These are phyloP conservation scores for Diplodia seriata DNA, from an alignment of 2,329 filamentous ascomycete genomes.

Conservation along the genomic window DNA sequence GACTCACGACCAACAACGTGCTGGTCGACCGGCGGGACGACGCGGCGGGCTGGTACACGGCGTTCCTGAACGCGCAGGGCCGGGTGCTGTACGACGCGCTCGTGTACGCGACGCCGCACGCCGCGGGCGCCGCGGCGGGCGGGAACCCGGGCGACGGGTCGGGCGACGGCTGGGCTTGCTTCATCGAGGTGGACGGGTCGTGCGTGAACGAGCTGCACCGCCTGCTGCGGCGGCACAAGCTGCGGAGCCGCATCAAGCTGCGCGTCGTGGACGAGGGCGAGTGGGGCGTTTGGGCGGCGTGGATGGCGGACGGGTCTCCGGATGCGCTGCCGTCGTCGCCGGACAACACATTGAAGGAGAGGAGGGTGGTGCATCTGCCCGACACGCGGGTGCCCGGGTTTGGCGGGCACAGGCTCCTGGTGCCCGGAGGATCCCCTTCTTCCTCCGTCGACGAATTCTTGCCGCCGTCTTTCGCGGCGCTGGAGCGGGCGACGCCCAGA, in stretches of 20 bases:
- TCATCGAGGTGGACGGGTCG: constrained; percentile 81
- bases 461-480: background rate
- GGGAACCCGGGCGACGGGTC: no score
- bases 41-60: constrained; percentile 63
- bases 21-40: background rate
- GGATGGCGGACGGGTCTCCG: constrained; percentile 43
- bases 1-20: constrained; percentile 79
- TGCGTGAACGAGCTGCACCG: constrained; percentile 68
- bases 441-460: background rate
- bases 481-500: background rate
- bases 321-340: no score
- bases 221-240: constrained; percentile 81
- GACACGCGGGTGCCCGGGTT: constrained; percentile 16
- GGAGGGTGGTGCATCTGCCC: background rate
- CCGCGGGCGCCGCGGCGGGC: constrained; percentile 32
- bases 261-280: constrained; percentile 70
- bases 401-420: constrained; percentile 39
- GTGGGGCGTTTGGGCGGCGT: constrained; percentile 73
- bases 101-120: constrained; percentile 64
- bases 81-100: constrained; percentile 89
- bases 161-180: constrained; percentile 59
- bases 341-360: background rate
- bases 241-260: constrained; percentile 73
- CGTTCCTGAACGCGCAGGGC: constrained; percentile 82
- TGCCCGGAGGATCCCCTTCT: background rate